A percentile compares a stretch with the other conserved stretches of the same genome.
Conservation (phyloP, 2,329 filamentous ascomycete species). For the Penicillium sp. region DNA sequence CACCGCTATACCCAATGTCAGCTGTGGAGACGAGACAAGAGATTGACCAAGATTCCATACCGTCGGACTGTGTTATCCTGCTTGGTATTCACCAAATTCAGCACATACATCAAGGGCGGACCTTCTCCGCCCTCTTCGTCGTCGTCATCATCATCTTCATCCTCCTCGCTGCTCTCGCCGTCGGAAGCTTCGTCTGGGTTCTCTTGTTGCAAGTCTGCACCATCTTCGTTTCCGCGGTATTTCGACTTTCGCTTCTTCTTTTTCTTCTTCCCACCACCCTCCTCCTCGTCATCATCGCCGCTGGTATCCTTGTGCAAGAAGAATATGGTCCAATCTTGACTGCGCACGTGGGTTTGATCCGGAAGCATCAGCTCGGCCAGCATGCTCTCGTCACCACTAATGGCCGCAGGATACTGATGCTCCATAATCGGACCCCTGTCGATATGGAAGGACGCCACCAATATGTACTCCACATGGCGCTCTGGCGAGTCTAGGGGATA, state of each 20-base stretch:
- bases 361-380: conserved; percentile 97
- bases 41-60: conserved; percentile 40
- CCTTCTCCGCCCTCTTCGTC: conserved; percentile 75
- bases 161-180: conserved; percentile 42
- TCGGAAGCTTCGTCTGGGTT: conserved; percentile 51
- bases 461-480: conserved; percentile 98
- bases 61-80: conserved; percentile 87
- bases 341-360: conserved; percentile 91
- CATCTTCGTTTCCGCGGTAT: conserved; percentile 49
- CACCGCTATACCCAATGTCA: conserved; percentile 64
- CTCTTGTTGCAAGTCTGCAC: conserved; percentile 53
- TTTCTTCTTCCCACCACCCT: conserved; percentile 50
- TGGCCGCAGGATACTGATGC: conserved; percentile 92
- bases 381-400: conserved; percentile 98
- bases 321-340: conserved; percentile 99
- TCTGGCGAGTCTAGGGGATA: conserved; percentile 75
- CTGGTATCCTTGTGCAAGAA: conserved; percentile 95
- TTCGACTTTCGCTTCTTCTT: conserved; percentile 51
- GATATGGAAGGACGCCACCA: conserved; percentile 97
- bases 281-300: conserved; percentile 75
- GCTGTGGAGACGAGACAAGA: not conserved
- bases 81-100: conserved; percentile 98
- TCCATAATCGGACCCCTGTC: conserved; percentile 97
- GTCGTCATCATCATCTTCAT: conserved; percentile 64
- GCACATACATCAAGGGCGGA: conserved; percentile 91